phyloP scores from a whole-genome alignment of 768 basidiomycete genomes.

The Russula emetica region DNA sequence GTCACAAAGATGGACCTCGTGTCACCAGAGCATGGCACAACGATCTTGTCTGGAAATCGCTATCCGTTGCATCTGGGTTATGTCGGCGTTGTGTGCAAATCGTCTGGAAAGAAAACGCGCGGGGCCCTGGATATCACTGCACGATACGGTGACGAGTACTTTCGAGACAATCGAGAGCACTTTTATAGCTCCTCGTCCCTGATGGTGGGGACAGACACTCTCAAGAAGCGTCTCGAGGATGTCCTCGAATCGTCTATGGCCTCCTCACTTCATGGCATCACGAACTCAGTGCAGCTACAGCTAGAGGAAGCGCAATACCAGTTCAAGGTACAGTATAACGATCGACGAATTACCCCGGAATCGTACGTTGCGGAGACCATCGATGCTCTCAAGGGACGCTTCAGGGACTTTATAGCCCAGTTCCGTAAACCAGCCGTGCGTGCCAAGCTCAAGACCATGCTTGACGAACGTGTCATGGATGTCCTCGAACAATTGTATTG shows the following conservation, averaged over 20 bases:
- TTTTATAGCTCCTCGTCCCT: slow-evolving; percentile 61
- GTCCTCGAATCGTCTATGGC: slow-evolving; percentile 98
- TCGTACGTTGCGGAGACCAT: slow-evolving; percentile 98
- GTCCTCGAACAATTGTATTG: slow-evolving; percentile 97
- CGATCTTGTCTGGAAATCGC: slow-evolving; percentile 79
- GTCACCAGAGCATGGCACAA: slow-evolving; percentile 73
- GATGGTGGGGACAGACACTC: slow-evolving; percentile 88
- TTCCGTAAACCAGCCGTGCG: slow-evolving; percentile 90
- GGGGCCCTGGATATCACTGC: slow-evolving; percentile 49
- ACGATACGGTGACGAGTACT: slow-evolving; percentile 64
- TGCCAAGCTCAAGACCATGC: slow-evolving; percentile 81
- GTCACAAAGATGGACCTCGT: slow-evolving; percentile 99
- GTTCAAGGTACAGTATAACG: slow-evolving; percentile 99
- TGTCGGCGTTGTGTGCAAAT: slow-evolving; percentile 92
- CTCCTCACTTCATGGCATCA: slow-evolving; percentile 89
- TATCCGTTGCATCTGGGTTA: slow-evolving; percentile 98
- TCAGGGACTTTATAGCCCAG: slow-evolving; percentile 78
- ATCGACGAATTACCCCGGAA: slow-evolving; percentile 89
- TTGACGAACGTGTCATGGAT: slow-evolving; percentile 96
- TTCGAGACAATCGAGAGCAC: slow-evolving; percentile 54
- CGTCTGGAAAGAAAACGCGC: slow-evolving; percentile 51
- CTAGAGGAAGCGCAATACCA: slow-evolving; percentile 96
- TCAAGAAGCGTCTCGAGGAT: slow-evolving; percentile 89
- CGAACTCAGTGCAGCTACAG: slow-evolving; percentile 95
- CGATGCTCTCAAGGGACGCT: slow-evolving; percentile 84